phyloP scores from a whole-genome alignment of 2,329 filamentous ascomycete species.

The Xylariaceae sp. region DNA sequence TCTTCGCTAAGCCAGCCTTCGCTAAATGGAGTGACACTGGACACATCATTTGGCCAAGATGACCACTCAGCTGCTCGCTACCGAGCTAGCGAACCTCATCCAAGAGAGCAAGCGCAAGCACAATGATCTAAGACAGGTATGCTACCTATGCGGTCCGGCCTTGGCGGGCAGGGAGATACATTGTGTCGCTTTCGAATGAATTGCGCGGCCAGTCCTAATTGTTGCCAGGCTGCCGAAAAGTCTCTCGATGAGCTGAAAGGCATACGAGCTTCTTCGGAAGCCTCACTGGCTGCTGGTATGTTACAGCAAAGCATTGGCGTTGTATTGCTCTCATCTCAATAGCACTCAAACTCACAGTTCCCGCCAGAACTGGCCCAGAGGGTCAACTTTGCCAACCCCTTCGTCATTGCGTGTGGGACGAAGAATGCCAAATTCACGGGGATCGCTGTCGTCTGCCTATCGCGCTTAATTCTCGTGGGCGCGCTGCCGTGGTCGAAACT shows the following conservation, averaged over 20 bases:
- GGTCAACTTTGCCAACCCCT: conserved; percentile 83
- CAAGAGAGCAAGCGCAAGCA: conserved; percentile 96
- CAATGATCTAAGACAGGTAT: conserved; percentile 77
- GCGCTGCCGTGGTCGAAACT: conserved; percentile 76
- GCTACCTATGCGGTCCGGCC: conserved; percentile 25
- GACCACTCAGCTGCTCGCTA: conserved; percentile 85
- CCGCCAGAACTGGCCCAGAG: conserved; percentile 73
- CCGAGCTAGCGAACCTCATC: conserved; percentile 84
- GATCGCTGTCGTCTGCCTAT: conserved; percentile 83
- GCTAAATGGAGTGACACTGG: conserved; percentile 22
- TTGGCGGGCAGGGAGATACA: neutral
- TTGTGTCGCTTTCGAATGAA: neutral
- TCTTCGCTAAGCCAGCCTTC: neutral
- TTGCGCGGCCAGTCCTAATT: neutral
- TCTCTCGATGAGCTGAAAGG: conserved; percentile 84
- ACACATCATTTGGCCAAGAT: conserved; percentile 49
- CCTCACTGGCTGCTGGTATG: conserved; percentile 67
- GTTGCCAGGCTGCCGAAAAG: conserved; percentile 76
- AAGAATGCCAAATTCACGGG: conserved; percentile 86
- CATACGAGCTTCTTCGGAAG: conserved; percentile 69
- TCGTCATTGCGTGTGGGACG: conserved; percentile 86
- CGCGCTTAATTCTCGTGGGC: conserved; percentile 77
- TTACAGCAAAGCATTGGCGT: conserved; percentile 16
- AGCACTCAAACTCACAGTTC: conserved; percentile 5
- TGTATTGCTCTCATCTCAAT: neutral